Evolutionary conservation across 2,329 filamentous ascomycete genomes (phyloP).

Genomic region (Nigrospora sphaerica): DNA sequence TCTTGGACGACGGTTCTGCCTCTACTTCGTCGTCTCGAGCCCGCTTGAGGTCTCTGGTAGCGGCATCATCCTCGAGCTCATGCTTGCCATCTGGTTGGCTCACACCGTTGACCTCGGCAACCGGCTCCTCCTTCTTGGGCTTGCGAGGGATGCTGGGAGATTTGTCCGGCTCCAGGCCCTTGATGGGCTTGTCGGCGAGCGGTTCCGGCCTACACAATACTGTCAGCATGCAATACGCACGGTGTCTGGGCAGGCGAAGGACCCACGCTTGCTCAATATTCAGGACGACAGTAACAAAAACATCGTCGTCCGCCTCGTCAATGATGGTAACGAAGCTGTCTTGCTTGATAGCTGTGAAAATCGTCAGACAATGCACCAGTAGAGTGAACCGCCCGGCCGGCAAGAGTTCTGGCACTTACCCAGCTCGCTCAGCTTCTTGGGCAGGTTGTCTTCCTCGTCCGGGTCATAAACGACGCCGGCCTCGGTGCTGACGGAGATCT

Average conservation of each 20-base stretch:
- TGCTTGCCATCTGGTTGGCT: slow-evolving; percentile 33
- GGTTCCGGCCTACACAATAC: slow-evolving; percentile 27
- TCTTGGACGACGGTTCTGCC: slow-evolving; percentile 35
- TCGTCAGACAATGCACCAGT: too few species aligned
- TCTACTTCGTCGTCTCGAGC: slow-evolving; percentile 32
- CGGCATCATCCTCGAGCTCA: slow-evolving; percentile 26
- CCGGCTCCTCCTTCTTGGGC: slow-evolving; percentile 33
- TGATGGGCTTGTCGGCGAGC: slow-evolving; percentile 47
- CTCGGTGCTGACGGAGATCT: slow-evolving; percentile 72
- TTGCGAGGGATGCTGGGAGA: slow-evolving; percentile 45
- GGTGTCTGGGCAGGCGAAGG: not conserved
- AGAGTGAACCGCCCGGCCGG: too few species aligned
- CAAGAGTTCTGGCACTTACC: slow-evolving; percentile 33
- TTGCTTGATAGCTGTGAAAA: slow-evolving; percentile 51
- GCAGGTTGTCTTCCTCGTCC: slow-evolving; percentile 80
- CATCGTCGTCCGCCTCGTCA: slow-evolving; percentile 70
- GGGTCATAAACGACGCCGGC: slow-evolving; percentile 78
- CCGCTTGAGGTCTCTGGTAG: slow-evolving; percentile 37
- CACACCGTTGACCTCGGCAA: slow-evolving; percentile 30
- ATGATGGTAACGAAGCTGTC: slow-evolving; percentile 76
- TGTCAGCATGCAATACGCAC: slow-evolving; percentile 1
- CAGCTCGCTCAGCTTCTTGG: slow-evolving; percentile 71
- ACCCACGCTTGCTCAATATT: slow-evolving; percentile 57
- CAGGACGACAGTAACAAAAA: slow-evolving; percentile 75
- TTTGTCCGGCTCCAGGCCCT: slow-evolving; percentile 32